Evolutionary conservation across 352 stramenopile species (phyloP), one percentile per base, ranked within the genome.

Genomic region (Pythium brachiatum): DNA sequence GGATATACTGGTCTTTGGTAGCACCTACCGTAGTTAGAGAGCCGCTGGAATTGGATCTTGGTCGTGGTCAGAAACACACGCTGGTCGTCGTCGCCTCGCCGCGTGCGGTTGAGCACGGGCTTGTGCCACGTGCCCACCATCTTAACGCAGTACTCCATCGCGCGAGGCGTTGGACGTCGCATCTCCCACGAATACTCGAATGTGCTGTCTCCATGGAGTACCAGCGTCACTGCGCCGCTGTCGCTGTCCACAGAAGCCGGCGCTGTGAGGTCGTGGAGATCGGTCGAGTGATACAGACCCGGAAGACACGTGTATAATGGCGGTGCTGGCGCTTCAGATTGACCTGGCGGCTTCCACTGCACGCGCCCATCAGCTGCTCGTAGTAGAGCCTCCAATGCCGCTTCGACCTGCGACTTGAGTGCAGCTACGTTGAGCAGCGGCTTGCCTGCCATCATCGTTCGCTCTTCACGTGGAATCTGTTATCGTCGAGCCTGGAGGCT

Each of bases 111-210:
- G 18, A 94, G 57, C 52, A 87, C 77, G 2, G 86, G 80, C 59
- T 92, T 94, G 48, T 39, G 67, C 86, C 86, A 94, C 29, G 23
- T 39, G 12, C 86, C 86, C 2, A 64, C 60, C 51, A 94, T 86
- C 53, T 93, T 80, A 12, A 93, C 77, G 4, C 50, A 70, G 44
- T 90, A 83, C 63, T 94, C 80, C 80, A 90, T 92, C 13, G 81
- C 73, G 1, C 83, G 76, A 11, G 68, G 60, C 8, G 68, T 74
- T 21, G 59, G 76, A 12, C 82, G 76, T 25, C 72, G 77, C 74
- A 92, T 73, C 18, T 62, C 84, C 83, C 83, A 93, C 26, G 68
- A 15, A 58, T 94, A 94, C 51, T 93, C 81, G 48, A 94, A 94
- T 7, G 80, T 80, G 62, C 91, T 93, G 66, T 94, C 83, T 3